A percentile compares a stretch with the other conserved stretches of the same genome.
Evolutionary conservation across 1,284 basidiomycete species (phyloP).

Genomic region (Cryptococcus sp.): DNA sequence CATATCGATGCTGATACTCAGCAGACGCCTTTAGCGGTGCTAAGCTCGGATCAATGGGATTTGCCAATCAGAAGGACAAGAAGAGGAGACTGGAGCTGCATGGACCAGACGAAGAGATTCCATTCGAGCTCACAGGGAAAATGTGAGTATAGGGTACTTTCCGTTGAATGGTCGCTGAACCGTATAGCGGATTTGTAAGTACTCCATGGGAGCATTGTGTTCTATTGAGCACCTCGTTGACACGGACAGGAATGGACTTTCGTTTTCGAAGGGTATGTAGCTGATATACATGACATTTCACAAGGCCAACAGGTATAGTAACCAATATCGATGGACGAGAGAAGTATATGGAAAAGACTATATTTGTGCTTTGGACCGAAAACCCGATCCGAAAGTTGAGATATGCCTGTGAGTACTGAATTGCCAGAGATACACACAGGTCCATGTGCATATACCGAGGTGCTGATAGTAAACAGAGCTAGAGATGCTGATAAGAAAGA

Average conservation of each 20-base stretch:
- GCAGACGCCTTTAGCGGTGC: conserved; percentile 39
- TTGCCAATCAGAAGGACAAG: conserved; percentile 29
- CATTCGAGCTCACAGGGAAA: conserved; percentile 39
- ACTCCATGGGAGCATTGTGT: not conserved
- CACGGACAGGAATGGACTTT: conserved; percentile 41
- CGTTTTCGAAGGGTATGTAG: conserved; percentile 36
- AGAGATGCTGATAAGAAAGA: conserved; percentile 26
- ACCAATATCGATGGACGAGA: conserved; percentile 42
- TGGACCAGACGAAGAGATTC: conserved; percentile 39
- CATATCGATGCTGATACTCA: not conserved
- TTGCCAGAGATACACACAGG: not conserved
- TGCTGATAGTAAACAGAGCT: conserved; percentile 14
- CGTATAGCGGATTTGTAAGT: conserved; percentile 17
- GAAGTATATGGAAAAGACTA: conserved; percentile 40
- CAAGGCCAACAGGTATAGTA: conserved; percentile 12
- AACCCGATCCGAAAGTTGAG: conserved; percentile 44
- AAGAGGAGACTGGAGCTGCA: conserved; percentile 39
- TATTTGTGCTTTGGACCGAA: conserved; percentile 41
- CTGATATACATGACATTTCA: not conserved
- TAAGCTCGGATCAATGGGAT: conserved; percentile 35
- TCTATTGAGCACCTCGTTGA: not conserved
- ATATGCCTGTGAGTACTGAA: conserved; percentile 34
- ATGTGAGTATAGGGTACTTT: conserved; percentile 26
- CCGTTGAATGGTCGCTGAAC: conserved; percentile 2
- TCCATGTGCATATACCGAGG: not conserved